A percentile compares a stretch with the other conserved stretches of the same genome.
phyloP scores from a whole-genome alignment of 2,329 filamentous ascomycete species.

The Pseudomassariella vexata region DNA sequence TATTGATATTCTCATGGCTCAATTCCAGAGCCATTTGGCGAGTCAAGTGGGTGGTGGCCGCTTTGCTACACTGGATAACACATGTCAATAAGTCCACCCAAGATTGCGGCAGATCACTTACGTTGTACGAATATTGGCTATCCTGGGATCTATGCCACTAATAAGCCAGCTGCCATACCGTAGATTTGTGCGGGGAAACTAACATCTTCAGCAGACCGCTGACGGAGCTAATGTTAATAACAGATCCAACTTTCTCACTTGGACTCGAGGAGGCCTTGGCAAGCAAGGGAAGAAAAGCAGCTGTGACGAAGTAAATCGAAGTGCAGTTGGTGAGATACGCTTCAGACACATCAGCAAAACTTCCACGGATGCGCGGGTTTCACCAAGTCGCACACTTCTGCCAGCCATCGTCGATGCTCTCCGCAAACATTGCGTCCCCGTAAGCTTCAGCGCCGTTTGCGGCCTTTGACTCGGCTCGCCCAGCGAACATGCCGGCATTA shows the following conservation, averaged over 20 bases:
- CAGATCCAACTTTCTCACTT: constrained; percentile 39
- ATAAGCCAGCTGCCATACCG: not conserved
- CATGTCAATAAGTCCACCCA: too few species aligned
- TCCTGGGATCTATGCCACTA: constrained; percentile 12
- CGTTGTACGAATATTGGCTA: constrained; percentile 21
- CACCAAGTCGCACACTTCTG: constrained; percentile 18
- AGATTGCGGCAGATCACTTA: constrained; percentile 8
- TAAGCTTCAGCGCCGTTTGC: constrained; percentile 18
- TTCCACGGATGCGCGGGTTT: too few species aligned
- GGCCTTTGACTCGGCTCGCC: constrained; percentile 8
- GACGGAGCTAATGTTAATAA: constrained; percentile 50
- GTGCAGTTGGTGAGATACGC: constrained; percentile 45
- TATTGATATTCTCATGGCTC: constrained; percentile 19
- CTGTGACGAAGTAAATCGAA: constrained; percentile 45
- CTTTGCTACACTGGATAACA: constrained; percentile 16
- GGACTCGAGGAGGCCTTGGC: constrained; percentile 38
- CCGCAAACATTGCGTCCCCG: constrained; percentile 17
- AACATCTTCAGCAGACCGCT: constrained; percentile 39
- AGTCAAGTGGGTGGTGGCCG: constrained; percentile 17
- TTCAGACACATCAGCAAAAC: too few species aligned
- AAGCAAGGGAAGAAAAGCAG: constrained; percentile 48
- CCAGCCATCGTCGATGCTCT: constrained; percentile 17
- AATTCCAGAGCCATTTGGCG: constrained; percentile 21
- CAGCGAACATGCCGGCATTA: constrained; percentile 39
- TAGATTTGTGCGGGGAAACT: constrained; percentile 5